A percentile compares a stretch with the other conserved stretches of the same genome.
Conservation (phyloP, 768 basidiomycete genomes). For the Rhizopogon roseolus region DNA sequence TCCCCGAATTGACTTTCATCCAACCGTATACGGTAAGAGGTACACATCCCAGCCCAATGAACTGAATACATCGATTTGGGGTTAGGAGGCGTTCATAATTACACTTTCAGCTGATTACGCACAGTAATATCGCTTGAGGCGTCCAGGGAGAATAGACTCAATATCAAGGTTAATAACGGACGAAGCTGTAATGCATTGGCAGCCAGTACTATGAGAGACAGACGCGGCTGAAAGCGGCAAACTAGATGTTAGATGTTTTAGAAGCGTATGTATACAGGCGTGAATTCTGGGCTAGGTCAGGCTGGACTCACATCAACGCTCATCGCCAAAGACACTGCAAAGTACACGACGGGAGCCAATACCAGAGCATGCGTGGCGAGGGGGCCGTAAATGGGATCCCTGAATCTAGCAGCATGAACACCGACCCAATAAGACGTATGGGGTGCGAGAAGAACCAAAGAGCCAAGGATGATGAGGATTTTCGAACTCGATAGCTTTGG, state of each 20-base stretch:
- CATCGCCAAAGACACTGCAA: constrained; percentile 44
- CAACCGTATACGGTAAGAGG: constrained; percentile 9
- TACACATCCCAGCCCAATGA: constrained; percentile 17
- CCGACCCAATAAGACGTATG: constrained; percentile 66
- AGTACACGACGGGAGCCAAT: constrained; percentile 51
- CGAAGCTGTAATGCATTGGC: constrained; percentile 22
- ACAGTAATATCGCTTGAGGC: constrained; percentile 16
- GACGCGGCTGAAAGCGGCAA: constrained; percentile 9
- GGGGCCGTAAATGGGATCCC: constrained; percentile 52
- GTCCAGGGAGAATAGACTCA: constrained; percentile 15
- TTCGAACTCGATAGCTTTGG: constrained; percentile 21
- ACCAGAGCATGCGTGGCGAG: constrained; percentile 52
- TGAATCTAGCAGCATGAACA: constrained; percentile 50
- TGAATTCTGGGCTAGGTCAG: not conserved
- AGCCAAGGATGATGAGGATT: constrained; percentile 29
- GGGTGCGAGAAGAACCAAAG: constrained; percentile 44
- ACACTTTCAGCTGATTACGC: constrained; percentile 1
- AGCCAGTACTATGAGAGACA: constrained; percentile 20
- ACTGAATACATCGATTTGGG: constrained; percentile 9
- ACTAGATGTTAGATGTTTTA: not conserved
- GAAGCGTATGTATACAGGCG: too few species aligned
- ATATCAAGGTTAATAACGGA: constrained; percentile 13
- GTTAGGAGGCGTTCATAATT: not conserved
- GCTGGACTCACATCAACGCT: constrained; percentile 32
- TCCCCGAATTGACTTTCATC: not conserved